These are phyloP conservation scores for Skeletonema grethae DNA, from an alignment of 108 stramenopile genomes.

Conservation along the genomic window DNA sequence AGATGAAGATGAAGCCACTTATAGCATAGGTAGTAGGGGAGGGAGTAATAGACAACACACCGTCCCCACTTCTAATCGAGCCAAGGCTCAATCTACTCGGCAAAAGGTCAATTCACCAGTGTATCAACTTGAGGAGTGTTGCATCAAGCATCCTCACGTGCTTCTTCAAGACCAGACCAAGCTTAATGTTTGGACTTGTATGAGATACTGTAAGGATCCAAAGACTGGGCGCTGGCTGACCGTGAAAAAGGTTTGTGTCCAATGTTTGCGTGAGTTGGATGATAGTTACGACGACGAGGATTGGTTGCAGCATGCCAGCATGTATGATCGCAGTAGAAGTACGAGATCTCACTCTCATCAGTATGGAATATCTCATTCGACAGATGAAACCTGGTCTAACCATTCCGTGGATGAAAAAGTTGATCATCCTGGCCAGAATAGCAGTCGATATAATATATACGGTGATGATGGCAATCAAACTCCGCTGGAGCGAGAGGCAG, in stretches of 20 bases:
- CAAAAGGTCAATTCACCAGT: conserved; percentile 8
- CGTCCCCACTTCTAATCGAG: not conserved
- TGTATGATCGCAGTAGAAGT: not conserved
- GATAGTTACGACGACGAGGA: conserved; percentile 1
- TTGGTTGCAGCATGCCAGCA: not conserved
- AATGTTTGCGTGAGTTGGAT: conserved; percentile 18
- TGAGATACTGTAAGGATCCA: conserved; percentile 28
- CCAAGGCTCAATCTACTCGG: not conserved
- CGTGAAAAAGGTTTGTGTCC: conserved; percentile 19
- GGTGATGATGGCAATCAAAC: conserved; percentile 42
- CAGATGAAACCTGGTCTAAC: conserved; percentile 1
- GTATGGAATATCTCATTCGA: conserved; percentile 10
- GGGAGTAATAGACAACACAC: not conserved
- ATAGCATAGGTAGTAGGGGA: not conserved
- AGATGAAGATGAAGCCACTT: not conserved
- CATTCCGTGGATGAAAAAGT: not conserved
- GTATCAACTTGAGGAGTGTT: conserved; percentile 25
- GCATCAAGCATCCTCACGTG: conserved; percentile 29
- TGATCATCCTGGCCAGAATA: not conserved
- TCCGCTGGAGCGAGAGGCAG: conserved; percentile 39
- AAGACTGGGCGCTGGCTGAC: conserved; percentile 25
- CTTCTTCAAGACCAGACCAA: conserved; percentile 20
- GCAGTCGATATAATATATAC: conserved; percentile 8
- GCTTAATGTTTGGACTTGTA: conserved; percentile 26
- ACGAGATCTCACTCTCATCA: not conserved